A percentile compares a stretch with the other conserved stretches of the same genome.
These are phyloP conservation scores for Pleurotus pulmonarius DNA, from an alignment of 768 basidiomycete species.

Conservation along the genomic window DNA sequence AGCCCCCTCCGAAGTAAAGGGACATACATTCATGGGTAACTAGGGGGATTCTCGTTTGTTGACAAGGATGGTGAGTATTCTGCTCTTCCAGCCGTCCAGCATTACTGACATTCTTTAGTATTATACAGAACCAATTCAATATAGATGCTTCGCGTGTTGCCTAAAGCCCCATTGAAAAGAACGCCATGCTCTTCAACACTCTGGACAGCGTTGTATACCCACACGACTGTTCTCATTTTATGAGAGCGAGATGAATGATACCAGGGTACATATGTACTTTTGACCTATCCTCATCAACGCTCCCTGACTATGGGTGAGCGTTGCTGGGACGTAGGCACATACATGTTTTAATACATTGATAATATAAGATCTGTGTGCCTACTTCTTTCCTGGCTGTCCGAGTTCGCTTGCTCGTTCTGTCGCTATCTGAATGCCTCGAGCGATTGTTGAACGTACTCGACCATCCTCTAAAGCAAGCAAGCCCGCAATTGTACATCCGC, in stretches of 20 bases:
- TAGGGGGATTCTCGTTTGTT: no score
- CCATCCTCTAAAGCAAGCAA: constrained; percentile 93
- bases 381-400: constrained; percentile 65
- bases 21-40: no score
- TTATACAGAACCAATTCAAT: no score
- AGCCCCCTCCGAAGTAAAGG: no score
- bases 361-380: constrained; percentile 3
- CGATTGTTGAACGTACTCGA: constrained; percentile 88
- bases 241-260: constrained; percentile 66
- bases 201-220: constrained; percentile 72
- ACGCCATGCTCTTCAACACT: constrained; percentile 84
- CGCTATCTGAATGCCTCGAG: constrained; percentile 90
- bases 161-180: no score
- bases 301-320: neutral
- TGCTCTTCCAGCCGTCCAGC: no score
- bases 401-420: constrained; percentile 86
- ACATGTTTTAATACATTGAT: neutral
- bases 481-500: constrained; percentile 98
- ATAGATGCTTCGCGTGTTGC: no score
- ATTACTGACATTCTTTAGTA: no score
- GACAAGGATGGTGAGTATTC: no score
- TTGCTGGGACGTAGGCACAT: neutral
- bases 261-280: neutral
- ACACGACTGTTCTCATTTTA: constrained; percentile 97
- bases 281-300: neutral